These are phyloP conservation scores for Xylariaceae sp. DNA, from an alignment of 2,329 filamentous ascomycete species.

Conservation along the genomic window DNA sequence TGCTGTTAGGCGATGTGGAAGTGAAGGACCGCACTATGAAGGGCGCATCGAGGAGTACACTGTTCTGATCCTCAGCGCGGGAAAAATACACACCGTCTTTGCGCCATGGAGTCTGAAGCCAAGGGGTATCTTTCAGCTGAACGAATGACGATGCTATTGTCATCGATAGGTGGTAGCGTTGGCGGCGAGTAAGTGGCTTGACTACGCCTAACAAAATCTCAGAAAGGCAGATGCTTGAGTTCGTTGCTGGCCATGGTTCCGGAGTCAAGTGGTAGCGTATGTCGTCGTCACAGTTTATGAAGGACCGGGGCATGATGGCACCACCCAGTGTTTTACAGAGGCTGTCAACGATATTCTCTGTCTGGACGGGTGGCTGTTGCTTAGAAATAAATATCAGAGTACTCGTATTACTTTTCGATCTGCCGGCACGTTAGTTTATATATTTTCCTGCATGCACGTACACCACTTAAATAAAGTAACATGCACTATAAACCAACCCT, in stretches of 20 bases:
- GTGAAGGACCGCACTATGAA: background rate
- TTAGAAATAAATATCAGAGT: background rate
- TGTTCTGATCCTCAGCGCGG: background rate
- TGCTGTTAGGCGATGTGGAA: background rate
- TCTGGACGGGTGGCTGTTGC: background rate
- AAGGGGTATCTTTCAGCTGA: conserved; percentile 4
- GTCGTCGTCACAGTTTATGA: background rate
- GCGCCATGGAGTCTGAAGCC: background rate
- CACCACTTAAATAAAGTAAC: no score
- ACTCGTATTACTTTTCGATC: background rate
- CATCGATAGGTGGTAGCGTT: background rate
- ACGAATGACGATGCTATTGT: conserved; percentile 10
- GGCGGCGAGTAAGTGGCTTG: conserved; percentile 8
- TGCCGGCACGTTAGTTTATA: background rate
- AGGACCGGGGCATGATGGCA: background rate
- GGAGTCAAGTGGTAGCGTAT: background rate
- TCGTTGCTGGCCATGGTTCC: background rate
- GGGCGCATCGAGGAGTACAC: background rate
- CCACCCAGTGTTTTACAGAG: background rate
- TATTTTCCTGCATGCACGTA: no score
- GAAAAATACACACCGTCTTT: background rate
- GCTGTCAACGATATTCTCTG: background rate
- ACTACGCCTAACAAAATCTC: background rate
- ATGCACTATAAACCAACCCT: no score
- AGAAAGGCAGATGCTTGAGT: conserved; percentile 1